phyloP scores from a whole-genome alignment of 306 rosid genomes.

The Sicyos edulis region DNA sequence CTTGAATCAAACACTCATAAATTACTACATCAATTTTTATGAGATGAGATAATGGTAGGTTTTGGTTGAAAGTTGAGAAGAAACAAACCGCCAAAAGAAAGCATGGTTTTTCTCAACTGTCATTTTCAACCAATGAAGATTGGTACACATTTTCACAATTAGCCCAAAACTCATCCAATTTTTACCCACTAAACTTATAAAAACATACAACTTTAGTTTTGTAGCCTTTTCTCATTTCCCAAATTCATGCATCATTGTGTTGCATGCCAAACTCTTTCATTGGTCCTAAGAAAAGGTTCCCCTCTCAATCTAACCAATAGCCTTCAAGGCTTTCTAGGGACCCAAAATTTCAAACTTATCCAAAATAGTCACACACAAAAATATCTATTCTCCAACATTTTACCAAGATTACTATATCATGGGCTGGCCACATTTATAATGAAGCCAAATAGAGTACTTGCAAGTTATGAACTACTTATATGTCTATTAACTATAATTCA shows the following conservation, averaged over 20 bases:
- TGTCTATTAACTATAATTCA: no score
- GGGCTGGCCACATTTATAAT: neutral
- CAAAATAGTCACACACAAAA: neutral
- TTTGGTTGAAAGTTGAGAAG: neutral
- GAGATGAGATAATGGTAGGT: neutral
- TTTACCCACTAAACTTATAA: neutral
- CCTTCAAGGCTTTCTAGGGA: neutral
- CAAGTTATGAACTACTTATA: no score
- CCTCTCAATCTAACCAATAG: neutral
- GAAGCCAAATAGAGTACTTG: neutral
- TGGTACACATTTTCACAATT: neutral
- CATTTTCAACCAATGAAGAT: slow-evolving; percentile 7
- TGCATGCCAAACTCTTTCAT: slow-evolving; percentile 10
- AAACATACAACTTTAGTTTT: neutral
- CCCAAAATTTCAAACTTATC: neutral
- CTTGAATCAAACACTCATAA: no score
- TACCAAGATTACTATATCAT: neutral
- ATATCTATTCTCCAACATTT: neutral
- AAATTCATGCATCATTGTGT: slow-evolving; percentile 10
- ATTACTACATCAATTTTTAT: no score
- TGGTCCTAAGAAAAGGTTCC: neutral
- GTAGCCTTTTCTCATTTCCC: slow-evolving; percentile 1
- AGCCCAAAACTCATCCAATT: neutral
- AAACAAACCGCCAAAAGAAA: slow-evolving; percentile 14
- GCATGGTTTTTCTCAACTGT: neutral